Evolutionary conservation across 163 green algal genomes (phyloP), one percentile per base, ranked within the genome.

Genomic region (Trebouxiophyceae sp.): DNA sequence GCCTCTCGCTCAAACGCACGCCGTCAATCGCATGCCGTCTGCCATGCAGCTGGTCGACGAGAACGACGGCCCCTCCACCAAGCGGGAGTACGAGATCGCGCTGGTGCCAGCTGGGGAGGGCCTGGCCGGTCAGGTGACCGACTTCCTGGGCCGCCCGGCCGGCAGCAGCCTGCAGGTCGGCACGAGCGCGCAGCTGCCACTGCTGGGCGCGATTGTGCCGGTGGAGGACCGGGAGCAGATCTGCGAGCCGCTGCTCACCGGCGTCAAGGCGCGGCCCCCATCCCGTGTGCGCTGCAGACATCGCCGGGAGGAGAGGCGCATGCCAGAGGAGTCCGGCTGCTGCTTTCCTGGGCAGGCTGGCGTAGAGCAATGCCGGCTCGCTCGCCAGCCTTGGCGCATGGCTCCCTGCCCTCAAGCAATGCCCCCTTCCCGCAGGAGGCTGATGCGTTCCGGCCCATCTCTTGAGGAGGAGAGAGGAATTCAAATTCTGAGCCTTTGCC

Each of bases 151-250:
- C 2, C 26, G 44, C 7, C 19, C 33, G 27, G 23, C 32, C 33
- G 44, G 62, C 33, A 61, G 39, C 26, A 12, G 33, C 23, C 45
- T 57, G 27, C 65, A 68, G 28, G 29, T 70, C 23, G 66, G 75
- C 56, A 58, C 58, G 23, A 66, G 71, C 34, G 71, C 60, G 12
- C 59, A 54, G 24, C 64, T 82, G 39, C 86, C 86, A 33, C 75
- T 96, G 55, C 65, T 95, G 4, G 86, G 88, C 44, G 47, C 75
- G 54, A 73, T 86, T 54, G 68, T 84, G 27, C 66, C 82, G 59
- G 93, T 96, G 83, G 86, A 90, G 50, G 70, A 73, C 57, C 68
- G 89, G 23, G 83, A 93, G 66, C 85, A 90, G 71, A 92, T 96
- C 75, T 71, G 66, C 7, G 83, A 92, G 69, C 61, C 80, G 27